A percentile compares a stretch with the other conserved stretches of the same genome.
These are phyloP conservation scores for Kwoniella pini DNA, from an alignment of 768 basidiomycete species.

Conservation along the genomic window DNA sequence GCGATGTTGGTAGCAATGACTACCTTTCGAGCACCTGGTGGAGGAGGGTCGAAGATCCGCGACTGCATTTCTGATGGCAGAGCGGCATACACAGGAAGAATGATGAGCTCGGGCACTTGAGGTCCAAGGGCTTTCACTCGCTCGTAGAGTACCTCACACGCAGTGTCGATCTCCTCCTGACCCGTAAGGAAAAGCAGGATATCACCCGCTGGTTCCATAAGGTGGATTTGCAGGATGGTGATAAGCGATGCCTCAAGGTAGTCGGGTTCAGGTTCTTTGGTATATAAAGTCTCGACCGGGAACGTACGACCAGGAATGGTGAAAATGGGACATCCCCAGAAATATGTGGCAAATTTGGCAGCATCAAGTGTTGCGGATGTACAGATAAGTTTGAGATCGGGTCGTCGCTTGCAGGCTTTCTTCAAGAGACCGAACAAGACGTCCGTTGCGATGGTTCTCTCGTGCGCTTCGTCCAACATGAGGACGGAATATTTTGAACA, in stretches of 20 bases:
- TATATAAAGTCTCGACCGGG: constrained; percentile 97
- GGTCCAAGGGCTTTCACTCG: constrained; percentile 98
- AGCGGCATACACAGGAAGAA: constrained; percentile 96
- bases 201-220: constrained; percentile 96
- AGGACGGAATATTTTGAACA: constrained; percentile 89
- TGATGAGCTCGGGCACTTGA: constrained; percentile 96
- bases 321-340: constrained; percentile 98
- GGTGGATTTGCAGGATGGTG: constrained; percentile 98
- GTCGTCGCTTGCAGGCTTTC: constrained; percentile 89
- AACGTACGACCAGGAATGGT: constrained; percentile 99
- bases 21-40: constrained; percentile 96
- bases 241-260: constrained; percentile 98
- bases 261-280: constrained; percentile 96
- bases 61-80: constrained; percentile 98
- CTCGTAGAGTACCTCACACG: constrained; percentile 95
- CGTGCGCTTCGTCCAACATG: constrained; percentile 99
- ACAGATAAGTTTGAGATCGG: constrained; percentile 95
- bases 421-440: constrained; percentile 95
- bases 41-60: constrained; percentile 94
- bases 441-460: constrained; percentile 97
- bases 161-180: constrained; percentile 97
- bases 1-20: constrained; percentile 99
- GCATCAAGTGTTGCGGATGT: constrained; percentile 99
- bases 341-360: constrained; percentile 99
- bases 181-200: constrained; percentile 96